A percentile compares a stretch with the other conserved stretches of the same genome.
Evolutionary conservation across 2,329 filamentous ascomycete genomes (phyloP).

Genomic region (Zarea fungicola): DNA sequence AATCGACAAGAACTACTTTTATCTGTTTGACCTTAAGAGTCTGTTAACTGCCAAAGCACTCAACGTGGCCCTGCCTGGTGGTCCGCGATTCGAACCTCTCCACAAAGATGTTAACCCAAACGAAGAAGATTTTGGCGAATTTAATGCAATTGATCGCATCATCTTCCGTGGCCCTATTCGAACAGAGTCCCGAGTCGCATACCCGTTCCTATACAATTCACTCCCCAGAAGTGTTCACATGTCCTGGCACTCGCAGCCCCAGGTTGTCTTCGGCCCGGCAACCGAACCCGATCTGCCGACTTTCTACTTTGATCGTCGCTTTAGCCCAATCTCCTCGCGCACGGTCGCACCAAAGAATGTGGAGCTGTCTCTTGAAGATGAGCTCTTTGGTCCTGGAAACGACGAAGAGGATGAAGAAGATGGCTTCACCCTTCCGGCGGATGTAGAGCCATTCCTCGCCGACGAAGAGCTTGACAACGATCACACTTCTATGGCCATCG

Average conservation of each 20-base stretch:
- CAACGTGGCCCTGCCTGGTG: conserved; percentile 96
- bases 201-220: conserved; percentile 93
- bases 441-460: conserved; percentile 79
- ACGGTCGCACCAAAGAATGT: conserved; percentile 92
- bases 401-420: conserved; percentile 72
- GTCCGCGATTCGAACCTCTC: conserved; percentile 89
- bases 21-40: conserved; percentile 92
- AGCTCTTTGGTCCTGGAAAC: conserved; percentile 79
- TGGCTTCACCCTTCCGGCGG: conserved; percentile 74
- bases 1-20: conserved; percentile 94
- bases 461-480: conserved; percentile 86
- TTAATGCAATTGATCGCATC: conserved; percentile 98
- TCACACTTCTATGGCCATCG: conserved; percentile 85
- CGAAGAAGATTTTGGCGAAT: conserved; percentile 98
- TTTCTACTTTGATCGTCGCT: conserved; percentile 96
- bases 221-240: conserved; percentile 89
- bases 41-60: conserved; percentile 95
- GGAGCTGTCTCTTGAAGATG: conserved; percentile 86
- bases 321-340: conserved; percentile 94
- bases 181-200: conserved; percentile 92
- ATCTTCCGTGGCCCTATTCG: conserved; percentile 94
- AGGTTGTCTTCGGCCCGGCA: conserved; percentile 82
- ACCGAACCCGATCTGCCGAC: conserved; percentile 87
- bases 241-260: conserved; percentile 90
- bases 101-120: conserved; percentile 99